Evolutionary conservation across 2,329 filamentous ascomycete species (phyloP).

Genomic region (Colletotrichum costaricense): DNA sequence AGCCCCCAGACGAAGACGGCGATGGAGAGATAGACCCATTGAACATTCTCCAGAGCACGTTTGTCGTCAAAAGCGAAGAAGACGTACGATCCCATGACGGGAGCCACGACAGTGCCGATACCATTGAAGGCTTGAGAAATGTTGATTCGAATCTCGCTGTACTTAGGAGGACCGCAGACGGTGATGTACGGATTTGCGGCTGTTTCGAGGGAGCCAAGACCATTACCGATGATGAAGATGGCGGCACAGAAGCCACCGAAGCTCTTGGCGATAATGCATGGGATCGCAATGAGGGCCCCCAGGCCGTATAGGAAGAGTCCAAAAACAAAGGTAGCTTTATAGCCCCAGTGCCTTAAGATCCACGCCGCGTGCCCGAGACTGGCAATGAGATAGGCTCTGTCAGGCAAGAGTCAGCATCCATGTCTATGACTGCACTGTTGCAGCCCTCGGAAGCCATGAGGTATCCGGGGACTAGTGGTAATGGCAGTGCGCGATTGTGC

Average conservation of each 20-base stretch:
- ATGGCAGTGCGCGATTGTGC: background rate
- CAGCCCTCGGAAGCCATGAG: background rate
- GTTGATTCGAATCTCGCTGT: constrained; percentile 65
- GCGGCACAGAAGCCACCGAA: constrained; percentile 80
- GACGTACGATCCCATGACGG: constrained; percentile 77
- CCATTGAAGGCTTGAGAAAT: constrained; percentile 66
- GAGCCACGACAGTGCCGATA: constrained; percentile 69
- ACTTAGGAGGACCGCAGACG: constrained; percentile 64
- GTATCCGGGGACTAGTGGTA: too few relatives aligned
- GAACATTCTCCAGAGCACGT: constrained; percentile 70
- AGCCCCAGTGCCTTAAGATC: constrained; percentile 54
- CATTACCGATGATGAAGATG: constrained; percentile 80
- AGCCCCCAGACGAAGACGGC: constrained; percentile 77
- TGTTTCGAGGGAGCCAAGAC: constrained; percentile 80
- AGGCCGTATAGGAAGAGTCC: constrained; percentile 75
- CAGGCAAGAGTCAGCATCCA: background rate
- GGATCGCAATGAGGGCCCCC: constrained; percentile 67
- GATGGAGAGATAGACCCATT: constrained; percentile 82
- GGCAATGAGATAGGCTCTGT: constrained; percentile 50
- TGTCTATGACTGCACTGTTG: background rate
- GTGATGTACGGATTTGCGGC: constrained; percentile 76
- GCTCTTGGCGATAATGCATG: constrained; percentile 51
- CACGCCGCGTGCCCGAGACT: constrained; percentile 54
- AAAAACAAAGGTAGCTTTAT: constrained; percentile 56
- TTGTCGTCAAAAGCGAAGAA: constrained; percentile 68